A percentile compares a stretch with the other conserved stretches of the same genome.
Evolutionary conservation across 1,284 basidiomycete species (phyloP).

Genomic region (Ceratobasidium sp.): DNA sequence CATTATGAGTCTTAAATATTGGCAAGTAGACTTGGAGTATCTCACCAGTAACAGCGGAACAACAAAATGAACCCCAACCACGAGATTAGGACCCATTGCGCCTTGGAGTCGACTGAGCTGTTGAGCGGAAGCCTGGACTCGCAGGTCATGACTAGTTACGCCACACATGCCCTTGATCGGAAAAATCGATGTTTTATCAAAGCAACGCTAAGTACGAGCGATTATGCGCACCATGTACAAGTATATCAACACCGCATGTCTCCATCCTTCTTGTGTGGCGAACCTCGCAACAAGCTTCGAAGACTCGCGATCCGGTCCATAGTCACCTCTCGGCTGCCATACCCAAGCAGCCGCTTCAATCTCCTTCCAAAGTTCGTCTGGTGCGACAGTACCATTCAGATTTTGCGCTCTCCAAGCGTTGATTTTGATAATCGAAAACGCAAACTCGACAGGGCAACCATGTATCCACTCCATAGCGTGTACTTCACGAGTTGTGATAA

Average conservation of each 20-base stretch:
- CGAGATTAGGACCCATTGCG: background rate
- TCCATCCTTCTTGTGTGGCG: slow-evolving; percentile 16
- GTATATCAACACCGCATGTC: slow-evolving; percentile 29
- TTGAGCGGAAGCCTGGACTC: slow-evolving; percentile 25
- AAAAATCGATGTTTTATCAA: background rate
- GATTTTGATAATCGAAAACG: background rate
- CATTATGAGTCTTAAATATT: background rate
- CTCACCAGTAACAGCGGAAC: too few relatives aligned
- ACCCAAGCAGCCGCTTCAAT: background rate
- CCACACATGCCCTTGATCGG: slow-evolving; percentile 11
- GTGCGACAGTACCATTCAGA: background rate
- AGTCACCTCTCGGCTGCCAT: background rate
- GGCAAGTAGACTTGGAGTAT: too few relatives aligned
- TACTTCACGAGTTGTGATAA: background rate
- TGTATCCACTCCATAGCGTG: background rate
- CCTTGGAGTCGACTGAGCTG: slow-evolving; percentile 5
- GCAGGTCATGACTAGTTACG: background rate
- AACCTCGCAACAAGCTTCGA: background rate
- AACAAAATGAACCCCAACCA: background rate
- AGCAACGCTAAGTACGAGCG: background rate
- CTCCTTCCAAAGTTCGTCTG: background rate
- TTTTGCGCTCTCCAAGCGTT: background rate
- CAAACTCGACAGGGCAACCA: background rate
- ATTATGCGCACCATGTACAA: slow-evolving; percentile 9
- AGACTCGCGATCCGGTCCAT: background rate